A percentile compares a stretch with the other conserved stretches of the same genome.
Evolutionary conservation across 805 yeast species (phyloP).

Genomic region (Starmerella ratchasimensis): DNA sequence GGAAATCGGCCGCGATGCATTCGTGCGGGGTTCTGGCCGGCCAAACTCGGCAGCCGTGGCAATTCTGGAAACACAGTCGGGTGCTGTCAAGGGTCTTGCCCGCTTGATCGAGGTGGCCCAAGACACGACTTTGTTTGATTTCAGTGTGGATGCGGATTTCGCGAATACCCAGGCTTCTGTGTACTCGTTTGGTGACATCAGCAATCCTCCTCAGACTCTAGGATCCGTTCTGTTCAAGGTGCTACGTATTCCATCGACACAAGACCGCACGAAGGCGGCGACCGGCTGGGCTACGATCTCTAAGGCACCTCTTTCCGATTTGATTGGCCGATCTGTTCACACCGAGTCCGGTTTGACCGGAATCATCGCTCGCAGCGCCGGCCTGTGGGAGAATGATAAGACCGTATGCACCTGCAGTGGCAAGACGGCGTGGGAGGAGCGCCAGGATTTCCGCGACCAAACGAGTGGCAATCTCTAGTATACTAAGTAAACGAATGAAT

Average conservation of each 20-base stretch:
- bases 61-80: slow-evolving; percentile 55
- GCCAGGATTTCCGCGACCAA: slow-evolving; percentile 36
- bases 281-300: slow-evolving; percentile 9
- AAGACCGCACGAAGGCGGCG: not conserved
- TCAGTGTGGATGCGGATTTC: slow-evolving; percentile 43
- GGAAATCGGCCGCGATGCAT: slow-evolving; percentile 70
- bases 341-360: slow-evolving; percentile 40
- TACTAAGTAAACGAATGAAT: not conserved
- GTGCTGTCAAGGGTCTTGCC: slow-evolving; percentile 75
- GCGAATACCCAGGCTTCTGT: slow-evolving; percentile 41
- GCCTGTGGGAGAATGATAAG: slow-evolving; percentile 92
- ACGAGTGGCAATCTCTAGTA: slow-evolving; percentile 12
- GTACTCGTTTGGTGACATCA: slow-evolving; percentile 60
- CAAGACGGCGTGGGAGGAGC: slow-evolving; percentile 90
- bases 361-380: slow-evolving; percentile 91
- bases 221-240: slow-evolving; percentile 16
- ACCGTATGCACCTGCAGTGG: slow-evolving; percentile 91
- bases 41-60: slow-evolving; percentile 86
- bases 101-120: slow-evolving; percentile 59
- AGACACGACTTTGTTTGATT: slow-evolving; percentile 49
- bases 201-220: slow-evolving; percentile 32
- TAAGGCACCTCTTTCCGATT: slow-evolving; percentile 5
- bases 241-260: not conserved
- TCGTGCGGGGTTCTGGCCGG: slow-evolving; percentile 79
- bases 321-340: slow-evolving; percentile 20